A percentile compares a stretch with the other conserved stretches of the same genome.
These are phyloP conservation scores for Xerophyta viscosa DNA, from an alignment of 106 monocot genomes.

Conservation along the genomic window DNA sequence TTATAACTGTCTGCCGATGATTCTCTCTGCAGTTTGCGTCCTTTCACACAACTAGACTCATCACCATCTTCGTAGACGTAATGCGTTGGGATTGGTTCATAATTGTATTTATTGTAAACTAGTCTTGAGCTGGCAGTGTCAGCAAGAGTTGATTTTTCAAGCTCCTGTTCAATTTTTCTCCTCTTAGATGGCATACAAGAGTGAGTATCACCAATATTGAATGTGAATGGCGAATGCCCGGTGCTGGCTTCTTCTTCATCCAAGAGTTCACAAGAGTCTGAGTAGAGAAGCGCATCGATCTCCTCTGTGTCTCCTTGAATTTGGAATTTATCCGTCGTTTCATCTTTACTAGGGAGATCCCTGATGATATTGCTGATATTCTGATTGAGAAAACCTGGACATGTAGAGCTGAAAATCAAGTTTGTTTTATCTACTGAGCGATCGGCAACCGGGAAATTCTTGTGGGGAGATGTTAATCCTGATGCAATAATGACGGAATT, in stretches of 20 bases:
- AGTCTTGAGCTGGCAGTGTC: constrained; percentile 64
- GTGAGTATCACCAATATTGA: too few relatives aligned
- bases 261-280: constrained; percentile 48
- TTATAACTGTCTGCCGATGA: neutral
- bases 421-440: constrained; percentile 21
- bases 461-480: neutral
- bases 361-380: neutral
- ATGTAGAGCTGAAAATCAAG: constrained; percentile 18
- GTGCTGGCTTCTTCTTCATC: constrained; percentile 47
- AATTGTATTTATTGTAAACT: neutral
- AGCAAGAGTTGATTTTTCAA: constrained; percentile 26
- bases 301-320: constrained; percentile 76
- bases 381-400: constrained; percentile 5
- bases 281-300: constrained; percentile 73
- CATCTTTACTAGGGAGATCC: constrained; percentile 12
- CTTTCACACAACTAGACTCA: constrained; percentile 23
- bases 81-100: neutral
- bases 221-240: constrained; percentile 28
- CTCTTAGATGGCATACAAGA: constrained; percentile 61
- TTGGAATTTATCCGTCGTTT: constrained; percentile 13
- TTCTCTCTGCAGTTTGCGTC: constrained; percentile 1
- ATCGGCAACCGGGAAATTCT: constrained; percentile 36
- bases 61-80: constrained; percentile 8
- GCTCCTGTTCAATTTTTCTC: constrained; percentile 20
- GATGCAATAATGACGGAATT: neutral